Percentiles rank a stretch among this genome's conserved stretches.
These are phyloP conservation scores for Talaromyces sp. DNA, from an alignment of 2,329 filamentous ascomycete species.

Conservation along the genomic window DNA sequence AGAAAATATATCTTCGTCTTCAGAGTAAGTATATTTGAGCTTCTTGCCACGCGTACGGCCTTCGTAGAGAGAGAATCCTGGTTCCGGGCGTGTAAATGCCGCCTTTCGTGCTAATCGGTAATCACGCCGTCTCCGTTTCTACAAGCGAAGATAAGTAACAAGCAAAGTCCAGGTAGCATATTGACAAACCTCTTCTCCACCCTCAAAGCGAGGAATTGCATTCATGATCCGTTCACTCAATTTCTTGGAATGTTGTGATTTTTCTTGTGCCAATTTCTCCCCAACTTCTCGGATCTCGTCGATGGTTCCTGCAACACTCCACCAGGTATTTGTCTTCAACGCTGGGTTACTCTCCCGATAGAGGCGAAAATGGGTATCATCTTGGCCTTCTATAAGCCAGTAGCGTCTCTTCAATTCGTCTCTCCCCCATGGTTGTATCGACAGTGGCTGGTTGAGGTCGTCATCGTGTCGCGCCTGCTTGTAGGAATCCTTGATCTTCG, in stretches of 20 bases:
- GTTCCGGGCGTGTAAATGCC: conserved; percentile 80
- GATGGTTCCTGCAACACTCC: conserved; percentile 85
- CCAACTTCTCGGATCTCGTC: conserved; percentile 75
- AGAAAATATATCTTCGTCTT: conserved; percentile 71
- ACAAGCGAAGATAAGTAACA: conserved; percentile 5
- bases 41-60: conserved; percentile 94
- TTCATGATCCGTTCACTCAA: conserved; percentile 72
- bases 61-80: conserved; percentile 90
- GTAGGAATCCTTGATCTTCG: conserved; percentile 81
- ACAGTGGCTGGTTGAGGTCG: conserved; percentile 77
- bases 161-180: neutral
- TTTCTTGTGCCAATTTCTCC: conserved; percentile 74
- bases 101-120: conserved; percentile 84
- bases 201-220: conserved; percentile 86
- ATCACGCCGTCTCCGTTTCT: conserved; percentile 91
- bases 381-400: conserved; percentile 87
- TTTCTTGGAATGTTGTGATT: conserved; percentile 73
- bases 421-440: conserved; percentile 84
- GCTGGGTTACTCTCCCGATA: conserved; percentile 90
- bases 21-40: conserved; percentile 93
- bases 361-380: conserved; percentile 89
- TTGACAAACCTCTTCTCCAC: conserved; percentile 73
- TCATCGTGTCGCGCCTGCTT: conserved; percentile 79
- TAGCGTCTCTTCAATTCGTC: conserved; percentile 91
- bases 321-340: conserved; percentile 76